These are phyloP conservation scores for Ashbya aceris DNA, from an alignment of 1,139 yeast genomes.

Conservation along the genomic window DNA sequence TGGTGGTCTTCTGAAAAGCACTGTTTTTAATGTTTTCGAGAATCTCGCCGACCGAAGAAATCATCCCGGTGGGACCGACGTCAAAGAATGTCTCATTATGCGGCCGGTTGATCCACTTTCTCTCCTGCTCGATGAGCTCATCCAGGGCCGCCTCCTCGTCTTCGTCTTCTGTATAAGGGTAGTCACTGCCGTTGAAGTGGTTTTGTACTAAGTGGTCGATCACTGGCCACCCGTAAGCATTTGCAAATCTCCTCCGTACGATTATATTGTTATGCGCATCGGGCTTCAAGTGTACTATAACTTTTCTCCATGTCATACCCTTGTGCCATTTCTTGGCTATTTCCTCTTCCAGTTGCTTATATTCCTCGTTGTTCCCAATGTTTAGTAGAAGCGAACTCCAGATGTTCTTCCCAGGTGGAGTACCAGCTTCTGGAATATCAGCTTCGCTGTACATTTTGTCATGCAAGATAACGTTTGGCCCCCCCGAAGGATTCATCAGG, in stretches of 20 bases:
- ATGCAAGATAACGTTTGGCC: slow-evolving; percentile 56
- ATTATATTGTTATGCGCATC: slow-evolving; percentile 94
- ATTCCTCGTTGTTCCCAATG: slow-evolving; percentile 20
- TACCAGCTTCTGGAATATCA: slow-evolving; percentile 45
- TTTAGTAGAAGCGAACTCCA: slow-evolving; percentile 20
- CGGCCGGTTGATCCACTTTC: slow-evolving; percentile 57
- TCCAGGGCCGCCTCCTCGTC: slow-evolving; percentile 3
- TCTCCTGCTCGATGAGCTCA: slow-evolving; percentile 67
- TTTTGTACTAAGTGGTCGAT: slow-evolving; percentile 66
- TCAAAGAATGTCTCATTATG: slow-evolving; percentile 48
- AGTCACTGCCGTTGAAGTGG: slow-evolving; percentile 39
- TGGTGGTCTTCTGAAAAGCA: slow-evolving; percentile 4
- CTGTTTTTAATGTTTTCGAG: slow-evolving; percentile 23
- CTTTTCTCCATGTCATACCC: slow-evolving; percentile 82
- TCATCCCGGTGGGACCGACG: slow-evolving; percentile 63
- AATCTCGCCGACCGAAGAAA: slow-evolving; percentile 51
- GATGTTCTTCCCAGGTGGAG: slow-evolving; percentile 10
- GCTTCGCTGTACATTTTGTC: slow-evolving; percentile 64
- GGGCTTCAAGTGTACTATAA: slow-evolving; percentile 72
- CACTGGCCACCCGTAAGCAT: slow-evolving; percentile 97
- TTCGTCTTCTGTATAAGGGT: slow-evolving; percentile 6
- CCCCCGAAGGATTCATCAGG: slow-evolving; percentile 51
- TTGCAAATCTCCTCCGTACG: slow-evolving; percentile 80
- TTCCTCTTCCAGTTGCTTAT: slow-evolving; percentile 45
- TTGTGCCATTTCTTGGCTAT: slow-evolving; percentile 86